These are phyloP conservation scores for Castanea crenata DNA, from an alignment of 306 rosid species.

Conservation along the genomic window DNA sequence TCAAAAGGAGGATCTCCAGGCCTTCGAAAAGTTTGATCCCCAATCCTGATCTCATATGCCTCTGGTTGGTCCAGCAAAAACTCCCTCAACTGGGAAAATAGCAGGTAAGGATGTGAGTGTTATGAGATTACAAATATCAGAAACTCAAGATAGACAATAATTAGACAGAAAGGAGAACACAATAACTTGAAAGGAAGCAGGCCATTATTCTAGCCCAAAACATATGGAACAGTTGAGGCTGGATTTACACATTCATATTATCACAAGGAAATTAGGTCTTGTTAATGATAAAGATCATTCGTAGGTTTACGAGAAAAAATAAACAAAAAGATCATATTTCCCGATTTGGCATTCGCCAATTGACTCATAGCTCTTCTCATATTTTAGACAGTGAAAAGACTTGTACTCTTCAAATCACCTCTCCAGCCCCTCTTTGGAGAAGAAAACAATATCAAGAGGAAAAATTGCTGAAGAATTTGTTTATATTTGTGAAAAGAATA, in stretches of 20 bases:
- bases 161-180: neutral
- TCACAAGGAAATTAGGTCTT: no score
- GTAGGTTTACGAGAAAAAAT: neutral
- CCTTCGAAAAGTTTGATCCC: conserved; percentile 71
- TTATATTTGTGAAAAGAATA: neutral
- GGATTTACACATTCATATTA: neutral
- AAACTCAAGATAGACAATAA: neutral
- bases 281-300: neutral
- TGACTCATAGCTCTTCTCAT: neutral
- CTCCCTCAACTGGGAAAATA: conserved; percentile 65
- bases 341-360: no score
- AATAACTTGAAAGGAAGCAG: neutral
- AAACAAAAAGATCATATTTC: neutral
- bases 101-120: no score
- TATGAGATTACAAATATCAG: neutral
- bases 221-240: neutral
- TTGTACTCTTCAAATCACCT: neutral
- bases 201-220: neutral
- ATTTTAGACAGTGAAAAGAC: neutral
- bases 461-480: neutral
- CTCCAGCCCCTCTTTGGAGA: no score
- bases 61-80: conserved; percentile 70
- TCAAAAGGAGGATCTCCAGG: conserved; percentile 87
- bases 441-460: no score
- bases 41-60: conserved; percentile 84